A percentile compares a stretch with the other conserved stretches of the same genome.
These are phyloP conservation scores for Pugionium cornutum DNA, from an alignment of 345 rosid species.

Conservation along the genomic window DNA sequence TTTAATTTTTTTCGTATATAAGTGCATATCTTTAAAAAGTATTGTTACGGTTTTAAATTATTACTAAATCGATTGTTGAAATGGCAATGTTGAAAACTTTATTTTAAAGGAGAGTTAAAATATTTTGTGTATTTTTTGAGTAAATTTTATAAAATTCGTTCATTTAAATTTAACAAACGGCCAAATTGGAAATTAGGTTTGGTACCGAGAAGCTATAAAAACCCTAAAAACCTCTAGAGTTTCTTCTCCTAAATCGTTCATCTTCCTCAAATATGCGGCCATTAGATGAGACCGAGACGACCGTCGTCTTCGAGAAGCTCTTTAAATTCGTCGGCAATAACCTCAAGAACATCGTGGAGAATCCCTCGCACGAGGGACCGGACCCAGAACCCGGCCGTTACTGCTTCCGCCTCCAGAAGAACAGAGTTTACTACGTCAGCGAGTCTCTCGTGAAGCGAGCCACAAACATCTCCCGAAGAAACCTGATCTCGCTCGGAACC, in stretches of 20 bases:
- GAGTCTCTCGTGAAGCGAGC: constrained; percentile 82
- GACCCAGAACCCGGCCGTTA: constrained; percentile 68
- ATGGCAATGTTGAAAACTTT: too few species aligned
- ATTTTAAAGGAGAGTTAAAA: too few species aligned
- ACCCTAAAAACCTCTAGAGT: too few species aligned
- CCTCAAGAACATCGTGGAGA: constrained; percentile 85
- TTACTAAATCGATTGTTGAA: too few species aligned
- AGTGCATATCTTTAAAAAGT: too few species aligned
- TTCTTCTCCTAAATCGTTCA: constrained; percentile 2
- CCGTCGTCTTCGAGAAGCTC: constrained; percentile 80
- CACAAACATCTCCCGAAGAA: constrained; percentile 65
- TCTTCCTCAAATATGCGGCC: constrained; percentile 56
- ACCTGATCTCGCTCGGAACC: constrained; percentile 67
- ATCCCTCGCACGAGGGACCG: constrained; percentile 84
- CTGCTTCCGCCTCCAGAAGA: constrained; percentile 90
- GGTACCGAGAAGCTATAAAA: too few species aligned
- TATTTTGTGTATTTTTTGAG: too few species aligned
- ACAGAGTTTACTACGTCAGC: constrained; percentile 75
- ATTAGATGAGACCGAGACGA: constrained; percentile 84
- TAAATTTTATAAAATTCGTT: too few species aligned
- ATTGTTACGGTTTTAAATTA: too few species aligned
- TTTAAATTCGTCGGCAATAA: constrained; percentile 81
- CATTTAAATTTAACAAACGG: too few species aligned
- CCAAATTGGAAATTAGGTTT: too few species aligned
- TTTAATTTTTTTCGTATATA: too few species aligned